A percentile compares a stretch with the other conserved stretches of the same genome.
These are phyloP conservation scores for Colletotrichum incanum DNA, from an alignment of 2,329 filamentous ascomycete genomes.

Conservation along the genomic window DNA sequence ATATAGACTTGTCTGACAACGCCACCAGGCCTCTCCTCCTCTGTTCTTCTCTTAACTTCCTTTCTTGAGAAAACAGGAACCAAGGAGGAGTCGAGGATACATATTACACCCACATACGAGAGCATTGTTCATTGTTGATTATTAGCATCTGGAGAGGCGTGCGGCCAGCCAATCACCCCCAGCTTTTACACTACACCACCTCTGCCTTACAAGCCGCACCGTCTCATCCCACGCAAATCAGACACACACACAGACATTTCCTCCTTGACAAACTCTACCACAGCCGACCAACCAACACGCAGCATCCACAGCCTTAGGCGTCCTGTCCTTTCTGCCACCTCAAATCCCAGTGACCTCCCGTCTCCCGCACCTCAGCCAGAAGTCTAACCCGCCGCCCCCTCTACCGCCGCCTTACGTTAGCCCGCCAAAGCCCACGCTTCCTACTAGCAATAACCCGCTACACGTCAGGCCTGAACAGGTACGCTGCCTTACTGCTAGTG, in stretches of 20 bases:
- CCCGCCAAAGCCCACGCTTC: slow-evolving; percentile 8
- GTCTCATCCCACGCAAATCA: slow-evolving; percentile 26
- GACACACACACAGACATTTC: slow-evolving; percentile 16
- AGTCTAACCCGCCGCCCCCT: background rate
- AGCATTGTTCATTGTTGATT: slow-evolving; percentile 8
- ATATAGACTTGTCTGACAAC: background rate
- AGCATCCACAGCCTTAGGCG: slow-evolving; percentile 7
- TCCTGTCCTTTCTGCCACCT: slow-evolving; percentile 27
- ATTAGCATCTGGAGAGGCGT: background rate
- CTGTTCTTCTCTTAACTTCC: background rate
- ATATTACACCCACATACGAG: background rate
- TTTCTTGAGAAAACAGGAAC: background rate
- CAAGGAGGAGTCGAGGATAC: background rate
- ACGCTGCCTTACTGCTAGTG: background rate
- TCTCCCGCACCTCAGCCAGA: slow-evolving; percentile 3
- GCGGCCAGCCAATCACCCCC: slow-evolving; percentile 12
- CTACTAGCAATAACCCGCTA: slow-evolving; percentile 7
- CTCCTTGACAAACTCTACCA: background rate
- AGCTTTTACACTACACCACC: background rate
- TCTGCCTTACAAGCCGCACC: slow-evolving; percentile 10
- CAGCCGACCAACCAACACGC: slow-evolving; percentile 3
- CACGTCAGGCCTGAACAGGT: slow-evolving; percentile 10
- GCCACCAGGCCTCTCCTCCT: background rate
- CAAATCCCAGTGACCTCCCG: background rate
- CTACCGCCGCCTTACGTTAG: slow-evolving; percentile 34